Conservation (phyloP, 495 filamentous ascomycete species). For the Talaromyces trachyspermus region DNA sequence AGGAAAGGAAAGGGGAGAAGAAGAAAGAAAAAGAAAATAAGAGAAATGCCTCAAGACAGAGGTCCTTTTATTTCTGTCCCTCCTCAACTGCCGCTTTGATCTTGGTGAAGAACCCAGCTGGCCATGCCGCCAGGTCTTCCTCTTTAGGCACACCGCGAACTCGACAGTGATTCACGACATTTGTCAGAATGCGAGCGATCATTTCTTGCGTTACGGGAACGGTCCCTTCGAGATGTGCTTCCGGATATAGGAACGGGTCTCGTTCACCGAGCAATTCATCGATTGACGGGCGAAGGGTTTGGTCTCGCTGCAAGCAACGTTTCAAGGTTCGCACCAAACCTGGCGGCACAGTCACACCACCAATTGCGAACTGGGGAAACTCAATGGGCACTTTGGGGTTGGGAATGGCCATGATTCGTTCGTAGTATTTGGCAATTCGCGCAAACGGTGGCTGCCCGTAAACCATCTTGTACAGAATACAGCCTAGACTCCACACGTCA, state of each 20-base stretch:
- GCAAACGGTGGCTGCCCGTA: slow-evolving; percentile 91
- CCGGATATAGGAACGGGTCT: slow-evolving; percentile 80
- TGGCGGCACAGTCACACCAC: slow-evolving; percentile 61
- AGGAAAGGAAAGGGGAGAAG: not conserved
- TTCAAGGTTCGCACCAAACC: slow-evolving; percentile 66
- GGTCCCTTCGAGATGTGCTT: slow-evolving; percentile 50
- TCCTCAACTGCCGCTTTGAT: slow-evolving; percentile 57
- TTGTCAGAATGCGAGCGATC: slow-evolving; percentile 65
- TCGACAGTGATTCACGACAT: slow-evolving; percentile 67
- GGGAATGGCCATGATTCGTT: slow-evolving; percentile 71
- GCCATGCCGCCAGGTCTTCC: slow-evolving; percentile 64
- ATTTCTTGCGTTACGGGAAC: slow-evolving; percentile 71
- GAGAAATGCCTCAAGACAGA: not conserved
- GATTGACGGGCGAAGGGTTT: slow-evolving; percentile 67
- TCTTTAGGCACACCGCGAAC: slow-evolving; percentile 61
- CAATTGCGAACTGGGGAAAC: slow-evolving; percentile 69
- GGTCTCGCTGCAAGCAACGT: slow-evolving; percentile 73
- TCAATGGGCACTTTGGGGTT: slow-evolving; percentile 78
- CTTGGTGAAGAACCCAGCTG: slow-evolving; percentile 56
- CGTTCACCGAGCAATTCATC: slow-evolving; percentile 60
- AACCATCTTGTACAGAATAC: slow-evolving; percentile 95
- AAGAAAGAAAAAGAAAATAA: slow-evolving; percentile 9
- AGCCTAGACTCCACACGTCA: slow-evolving; percentile 94
- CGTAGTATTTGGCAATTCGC: slow-evolving; percentile 79
- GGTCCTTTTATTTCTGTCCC: slow-evolving; percentile 21